These are phyloP conservation scores for Penicillium sp. DNA, from an alignment of 2,329 filamentous ascomycete species.

Conservation along the genomic window DNA sequence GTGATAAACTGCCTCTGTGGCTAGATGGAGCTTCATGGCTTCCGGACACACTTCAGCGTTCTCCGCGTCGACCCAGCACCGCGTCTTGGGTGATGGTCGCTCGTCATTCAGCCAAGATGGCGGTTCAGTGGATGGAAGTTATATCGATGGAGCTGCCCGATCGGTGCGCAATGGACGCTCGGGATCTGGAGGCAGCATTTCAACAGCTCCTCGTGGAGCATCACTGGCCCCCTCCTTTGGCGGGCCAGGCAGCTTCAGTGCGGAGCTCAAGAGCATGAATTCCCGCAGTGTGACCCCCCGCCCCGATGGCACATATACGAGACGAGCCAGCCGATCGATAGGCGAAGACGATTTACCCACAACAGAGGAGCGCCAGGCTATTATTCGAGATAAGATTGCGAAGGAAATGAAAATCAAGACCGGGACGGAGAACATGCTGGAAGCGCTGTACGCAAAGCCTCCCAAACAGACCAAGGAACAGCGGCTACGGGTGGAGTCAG, in stretches of 20 bases:
- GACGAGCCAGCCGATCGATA: slow-evolving; percentile 43
- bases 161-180: slow-evolving; percentile 49
- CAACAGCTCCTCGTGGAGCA: slow-evolving; percentile 63
- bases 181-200: slow-evolving; percentile 58
- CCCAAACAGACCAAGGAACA: slow-evolving; percentile 92
- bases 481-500: slow-evolving; percentile 75
- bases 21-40: slow-evolving; percentile 49
- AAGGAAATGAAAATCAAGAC: slow-evolving; percentile 98
- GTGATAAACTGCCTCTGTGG: slow-evolving; percentile 36
- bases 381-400: slow-evolving; percentile 80
- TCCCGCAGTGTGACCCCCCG: slow-evolving; percentile 63
- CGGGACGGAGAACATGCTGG: slow-evolving; percentile 95
- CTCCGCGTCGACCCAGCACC: slow-evolving; percentile 45
- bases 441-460: slow-evolving; percentile 91
- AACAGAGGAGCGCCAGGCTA: slow-evolving; percentile 71
- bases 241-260: slow-evolving; percentile 82
- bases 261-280: slow-evolving; percentile 73
- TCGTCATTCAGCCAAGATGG: slow-evolving; percentile 42
- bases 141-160: slow-evolving; percentile 34
- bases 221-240: slow-evolving; percentile 70
- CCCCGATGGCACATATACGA: slow-evolving; percentile 58
- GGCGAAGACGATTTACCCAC: slow-evolving; percentile 63
- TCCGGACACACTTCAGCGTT: slow-evolving; percentile 44
- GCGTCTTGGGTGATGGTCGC: slow-evolving; percentile 37
- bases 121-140: slow-evolving; percentile 40